Percentiles rank a stretch among this genome's conserved stretches.
Conservation (phyloP, 2,329 filamentous ascomycete genomes). For the Fusarium coicis region DNA sequence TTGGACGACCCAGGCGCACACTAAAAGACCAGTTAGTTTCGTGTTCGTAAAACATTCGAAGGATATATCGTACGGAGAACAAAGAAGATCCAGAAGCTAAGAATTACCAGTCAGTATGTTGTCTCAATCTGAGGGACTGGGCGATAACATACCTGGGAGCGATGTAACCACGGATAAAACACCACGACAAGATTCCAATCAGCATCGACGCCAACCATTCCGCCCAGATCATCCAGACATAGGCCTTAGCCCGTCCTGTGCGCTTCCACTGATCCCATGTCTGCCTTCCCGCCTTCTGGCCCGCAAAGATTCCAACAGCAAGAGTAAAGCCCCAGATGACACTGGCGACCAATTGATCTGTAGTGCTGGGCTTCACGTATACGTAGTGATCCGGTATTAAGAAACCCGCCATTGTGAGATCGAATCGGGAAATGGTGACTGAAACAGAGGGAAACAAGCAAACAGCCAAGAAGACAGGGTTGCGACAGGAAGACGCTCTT, state of each 20-base stretch:
- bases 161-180: constrained; percentile 32
- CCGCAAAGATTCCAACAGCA: constrained; percentile 33
- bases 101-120: neutral
- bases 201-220: constrained; percentile 35
- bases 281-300: constrained; percentile 33
- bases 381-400: constrained; percentile 34
- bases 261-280: constrained; percentile 33
- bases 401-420: constrained; percentile 18
- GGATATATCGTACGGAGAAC: constrained; percentile 17
- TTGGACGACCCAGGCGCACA: constrained; percentile 33
- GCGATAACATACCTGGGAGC: constrained; percentile 25
- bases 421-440: neutral
- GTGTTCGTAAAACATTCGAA: fast-evolving
- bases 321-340: constrained; percentile 43
- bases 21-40: constrained; percentile 15
- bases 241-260: constrained; percentile 25
- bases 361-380: constrained; percentile 11
- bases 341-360: constrained; percentile 38
- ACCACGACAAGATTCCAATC: constrained; percentile 38
- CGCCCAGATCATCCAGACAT: constrained; percentile 38
- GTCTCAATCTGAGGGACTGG: no score
- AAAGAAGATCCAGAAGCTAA: constrained; percentile 39
- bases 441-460: neutral
- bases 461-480: neutral
- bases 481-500: neutral